Base-by-base conservation (phyloP, 176 grass and related monocot species). In the Paspalum notatum region DNA sequence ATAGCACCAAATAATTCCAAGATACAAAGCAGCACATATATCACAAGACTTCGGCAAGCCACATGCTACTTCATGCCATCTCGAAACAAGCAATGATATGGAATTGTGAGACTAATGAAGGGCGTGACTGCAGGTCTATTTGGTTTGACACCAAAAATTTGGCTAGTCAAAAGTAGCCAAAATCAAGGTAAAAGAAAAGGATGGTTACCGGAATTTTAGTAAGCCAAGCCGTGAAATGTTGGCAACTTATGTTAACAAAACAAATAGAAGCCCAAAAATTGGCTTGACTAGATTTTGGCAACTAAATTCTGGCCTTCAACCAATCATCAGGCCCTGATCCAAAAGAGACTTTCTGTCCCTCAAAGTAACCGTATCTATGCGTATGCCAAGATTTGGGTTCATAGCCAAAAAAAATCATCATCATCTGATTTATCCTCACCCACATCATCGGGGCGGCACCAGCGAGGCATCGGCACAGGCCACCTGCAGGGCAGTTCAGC, bases 381-480 rank as follows among this genome's bases (percentile, higher is more conserved):
- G 10, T 42, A 17, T 16, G 37, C 20, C 63, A 37, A 42, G 27
- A 63, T 38, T 66, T 42, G 20, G 15, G 41, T 42, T n/a, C 1
- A 20, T 42, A 0, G 16, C 8, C 63, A 32, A 32, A 32, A 32
- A 4, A 66, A 3, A 16, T 66, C 63, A 66, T 66, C 63, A 66
- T 66, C 38, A 42, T 42, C 63, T 41, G 38, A 66, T 4, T 42
- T 66, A 42, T 66, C 63, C 52, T 54, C 52, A 54, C 7, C 52
- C 16, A 9, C 1, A 56, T 8, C 2, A 37, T 66, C 38, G n/a
- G 38, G 63, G 41, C 4, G 63, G 63, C 63, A 66, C 38, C 63
- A 66, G 8, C 38, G 41, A 66, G 63, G 63, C 63, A 66, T 66
- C 20, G 63, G 63, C 63, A 66, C 63, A 66, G 63, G 38, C 63